Percentiles rank a stretch among this genome's conserved stretches.
Evolutionary conservation across 257 asterid species (phyloP).

Genomic region (Nemophila menziesii): DNA sequence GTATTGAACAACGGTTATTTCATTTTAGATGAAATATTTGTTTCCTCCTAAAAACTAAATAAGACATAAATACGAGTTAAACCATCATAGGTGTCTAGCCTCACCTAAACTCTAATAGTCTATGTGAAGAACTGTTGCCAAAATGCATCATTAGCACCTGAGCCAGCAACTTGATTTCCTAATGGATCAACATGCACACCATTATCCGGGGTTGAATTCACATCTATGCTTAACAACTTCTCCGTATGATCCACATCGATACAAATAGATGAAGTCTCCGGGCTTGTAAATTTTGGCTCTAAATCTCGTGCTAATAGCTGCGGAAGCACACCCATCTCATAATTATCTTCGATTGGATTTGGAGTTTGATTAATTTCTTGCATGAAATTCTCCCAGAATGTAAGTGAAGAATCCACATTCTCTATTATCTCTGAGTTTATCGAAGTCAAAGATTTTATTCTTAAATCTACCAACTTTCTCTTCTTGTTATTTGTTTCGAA

Average conservation of each 20-base stretch:
- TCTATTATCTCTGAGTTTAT: slow-evolving; percentile 32
- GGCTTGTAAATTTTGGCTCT: too few species aligned
- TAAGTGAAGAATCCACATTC: slow-evolving; percentile 46
- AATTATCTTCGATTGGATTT: slow-evolving; percentile 17
- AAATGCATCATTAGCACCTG: slow-evolving; percentile 55
- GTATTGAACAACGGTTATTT: too few species aligned
- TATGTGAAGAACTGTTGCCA: slow-evolving; percentile 88
- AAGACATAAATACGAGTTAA: too few species aligned
- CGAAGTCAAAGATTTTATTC: too few species aligned
- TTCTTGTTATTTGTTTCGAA: slow-evolving; percentile 38
- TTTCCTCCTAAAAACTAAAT: too few species aligned
- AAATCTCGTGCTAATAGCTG: too few species aligned
- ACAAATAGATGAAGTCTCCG: slow-evolving; percentile 32
- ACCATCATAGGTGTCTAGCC: too few species aligned
- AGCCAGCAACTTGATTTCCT: too few species aligned
- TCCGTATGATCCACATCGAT: slow-evolving; percentile 24
- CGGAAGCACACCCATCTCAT: slow-evolving; percentile 19
- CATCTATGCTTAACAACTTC: slow-evolving; percentile 23
- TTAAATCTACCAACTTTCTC: slow-evolving; percentile 46
- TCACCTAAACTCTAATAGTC: too few species aligned
- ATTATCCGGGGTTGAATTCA: slow-evolving; percentile 31
- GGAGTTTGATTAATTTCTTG: slow-evolving; percentile 28
- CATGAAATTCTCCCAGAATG: slow-evolving; percentile 47
- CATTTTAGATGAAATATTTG: too few species aligned
- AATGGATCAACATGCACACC: too few species aligned